Conservation (phyloP, 495 filamentous ascomycete genomes). For the Penicillium cataractarum region DNA sequence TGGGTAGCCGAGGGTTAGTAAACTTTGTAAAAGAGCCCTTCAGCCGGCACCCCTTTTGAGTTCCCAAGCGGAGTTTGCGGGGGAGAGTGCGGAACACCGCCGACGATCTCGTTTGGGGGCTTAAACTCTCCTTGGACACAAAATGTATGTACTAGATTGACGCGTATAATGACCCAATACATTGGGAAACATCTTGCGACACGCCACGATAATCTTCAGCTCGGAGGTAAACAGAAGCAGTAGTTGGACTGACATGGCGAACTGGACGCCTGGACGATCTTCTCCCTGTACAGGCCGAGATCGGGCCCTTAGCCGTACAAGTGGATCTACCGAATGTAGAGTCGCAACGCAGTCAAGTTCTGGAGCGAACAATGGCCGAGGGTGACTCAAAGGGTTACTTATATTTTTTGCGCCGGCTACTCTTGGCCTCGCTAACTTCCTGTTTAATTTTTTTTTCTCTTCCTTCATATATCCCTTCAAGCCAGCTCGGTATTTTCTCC, state of each 20-base stretch:
- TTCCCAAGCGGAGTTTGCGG: constrained; percentile 6
- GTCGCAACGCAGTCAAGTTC: constrained; percentile 9
- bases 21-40: constrained; percentile 8
- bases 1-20: background rate
- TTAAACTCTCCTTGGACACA: background rate
- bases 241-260: background rate
- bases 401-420: background rate
- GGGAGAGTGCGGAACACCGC: background rate
- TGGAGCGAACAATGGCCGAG: constrained; percentile 6
- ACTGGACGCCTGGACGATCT: constrained; percentile 10
- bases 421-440: background rate
- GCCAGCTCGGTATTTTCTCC: background rate
- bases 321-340: constrained; percentile 14
- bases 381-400: constrained; percentile 14
- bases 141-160: background rate
- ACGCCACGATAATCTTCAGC: no score
- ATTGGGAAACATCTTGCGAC: no score
- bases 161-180: background rate
- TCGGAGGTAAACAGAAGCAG: no score
- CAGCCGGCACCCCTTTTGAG: constrained; percentile 2
- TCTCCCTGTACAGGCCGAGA: constrained; percentile 25
- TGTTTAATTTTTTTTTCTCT: background rate
- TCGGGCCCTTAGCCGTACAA: constrained; percentile 17
- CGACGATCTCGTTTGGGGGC: constrained; percentile 2
- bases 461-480: no score